Evolutionary conservation across 2,329 filamentous ascomycete genomes (phyloP).

Genomic region (Ascomycota sp.): DNA sequence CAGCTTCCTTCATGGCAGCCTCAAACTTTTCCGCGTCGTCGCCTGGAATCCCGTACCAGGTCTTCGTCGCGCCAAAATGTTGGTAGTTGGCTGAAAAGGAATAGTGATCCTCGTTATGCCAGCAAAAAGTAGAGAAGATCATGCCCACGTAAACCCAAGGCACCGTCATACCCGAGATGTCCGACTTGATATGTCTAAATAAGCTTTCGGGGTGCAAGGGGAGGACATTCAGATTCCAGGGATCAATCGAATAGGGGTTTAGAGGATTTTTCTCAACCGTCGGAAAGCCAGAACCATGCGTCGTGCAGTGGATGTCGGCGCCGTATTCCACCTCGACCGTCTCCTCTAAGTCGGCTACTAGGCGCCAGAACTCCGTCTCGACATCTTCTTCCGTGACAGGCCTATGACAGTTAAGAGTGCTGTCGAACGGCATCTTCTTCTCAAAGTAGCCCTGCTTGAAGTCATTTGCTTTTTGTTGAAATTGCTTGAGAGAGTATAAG

Average conservation of each 20-base stretch:
- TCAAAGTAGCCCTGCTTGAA: constrained; percentile 93
- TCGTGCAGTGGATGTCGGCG: constrained; percentile 93
- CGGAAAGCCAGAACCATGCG: constrained; percentile 89
- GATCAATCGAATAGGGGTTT: constrained; percentile 68
- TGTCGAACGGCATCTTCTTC: constrained; percentile 71
- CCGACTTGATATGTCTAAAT: constrained; percentile 91
- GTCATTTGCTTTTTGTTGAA: constrained; percentile 83
- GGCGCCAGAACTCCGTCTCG: constrained; percentile 86
- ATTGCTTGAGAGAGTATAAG: constrained; percentile 82
- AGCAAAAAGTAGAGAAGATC: constrained; percentile 98
- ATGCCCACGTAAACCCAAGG: constrained; percentile 98
- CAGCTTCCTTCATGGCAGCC: constrained; percentile 78
- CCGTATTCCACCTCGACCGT: constrained; percentile 96
- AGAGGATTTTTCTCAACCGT: constrained; percentile 78
- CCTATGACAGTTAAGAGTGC: constrained; percentile 55
- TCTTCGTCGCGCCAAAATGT: constrained; percentile 94
- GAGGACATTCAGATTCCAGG: constrained; percentile 88
- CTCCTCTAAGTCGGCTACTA: constrained; percentile 83
- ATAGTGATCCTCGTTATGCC: constrained; percentile 98
- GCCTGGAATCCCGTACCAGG: constrained; percentile 94
- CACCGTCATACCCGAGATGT: constrained; percentile 97
- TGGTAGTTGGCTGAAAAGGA: constrained; percentile 96
- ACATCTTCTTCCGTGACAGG: constrained; percentile 87
- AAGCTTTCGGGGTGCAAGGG: constrained; percentile 78
- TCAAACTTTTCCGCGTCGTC: constrained; percentile 90